Percentiles rank a stretch among this genome's conserved stretches.
Conservation (phyloP, 1,139 yeast genomes). For the Saccharomyces hybrid region DNA sequence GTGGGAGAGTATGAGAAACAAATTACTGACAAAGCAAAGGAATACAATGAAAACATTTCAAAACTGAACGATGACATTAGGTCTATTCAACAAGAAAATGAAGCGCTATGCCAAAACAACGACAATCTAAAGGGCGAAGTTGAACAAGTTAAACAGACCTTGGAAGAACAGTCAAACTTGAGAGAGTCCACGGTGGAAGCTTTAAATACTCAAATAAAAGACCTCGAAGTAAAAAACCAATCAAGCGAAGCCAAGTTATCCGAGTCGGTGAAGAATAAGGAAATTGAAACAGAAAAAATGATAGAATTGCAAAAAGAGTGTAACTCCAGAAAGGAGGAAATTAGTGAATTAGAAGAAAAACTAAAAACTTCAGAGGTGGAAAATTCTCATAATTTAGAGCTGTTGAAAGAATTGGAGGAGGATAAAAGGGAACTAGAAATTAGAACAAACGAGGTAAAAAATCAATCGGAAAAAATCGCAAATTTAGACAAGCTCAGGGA, state of each 20-base stretch:
- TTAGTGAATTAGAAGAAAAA: conserved; percentile 13
- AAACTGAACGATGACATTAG: background rate
- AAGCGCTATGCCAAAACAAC: background rate
- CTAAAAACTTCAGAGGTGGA: conserved; percentile 8
- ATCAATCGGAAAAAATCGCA: background rate
- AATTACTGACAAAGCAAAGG: background rate
- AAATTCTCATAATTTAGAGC: background rate
- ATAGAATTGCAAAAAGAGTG: background rate
- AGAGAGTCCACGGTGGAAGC: background rate
- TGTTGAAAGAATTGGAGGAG: background rate
- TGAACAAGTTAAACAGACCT: background rate
- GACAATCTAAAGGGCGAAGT: background rate
- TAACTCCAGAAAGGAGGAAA: conserved; percentile 10
- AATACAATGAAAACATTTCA: background rate
- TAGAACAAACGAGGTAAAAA: background rate
- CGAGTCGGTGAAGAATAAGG: background rate
- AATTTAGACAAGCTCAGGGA: background rate
- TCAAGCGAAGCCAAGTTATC: background rate
- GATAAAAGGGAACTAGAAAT: background rate
- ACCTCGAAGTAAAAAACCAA: conserved; percentile 6
- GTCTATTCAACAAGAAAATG: background rate
- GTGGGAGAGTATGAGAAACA: background rate
- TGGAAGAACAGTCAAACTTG: background rate
- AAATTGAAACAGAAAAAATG: conserved; percentile 1
- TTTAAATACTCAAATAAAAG: background rate